These are phyloP conservation scores for Zygosaccharomyces sapae DNA, from an alignment of 1,139 yeast species.

Conservation along the genomic window DNA sequence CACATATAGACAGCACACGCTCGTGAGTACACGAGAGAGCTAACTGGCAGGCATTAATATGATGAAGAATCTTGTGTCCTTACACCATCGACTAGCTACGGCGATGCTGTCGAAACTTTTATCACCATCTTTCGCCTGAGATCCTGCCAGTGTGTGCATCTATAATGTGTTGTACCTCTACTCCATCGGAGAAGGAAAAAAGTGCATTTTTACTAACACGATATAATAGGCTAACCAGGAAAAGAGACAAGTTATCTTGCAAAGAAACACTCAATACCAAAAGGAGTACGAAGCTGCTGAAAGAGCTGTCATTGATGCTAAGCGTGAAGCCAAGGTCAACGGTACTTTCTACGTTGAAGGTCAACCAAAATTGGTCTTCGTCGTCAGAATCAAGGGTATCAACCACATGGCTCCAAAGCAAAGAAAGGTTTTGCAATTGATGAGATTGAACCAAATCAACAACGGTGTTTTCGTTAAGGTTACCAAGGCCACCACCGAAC, in stretches of 20 bases:
- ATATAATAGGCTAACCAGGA: slow-evolving; percentile 65
- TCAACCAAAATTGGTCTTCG: slow-evolving; percentile 93
- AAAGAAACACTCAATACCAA: slow-evolving; percentile 98
- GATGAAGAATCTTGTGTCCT: slow-evolving; percentile 50
- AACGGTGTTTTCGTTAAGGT: slow-evolving; percentile 97
- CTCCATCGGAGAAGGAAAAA: not conserved
- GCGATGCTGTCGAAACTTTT: slow-evolving; percentile 83
- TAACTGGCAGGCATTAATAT: slow-evolving; percentile 15
- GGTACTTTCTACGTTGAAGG: slow-evolving; percentile 98
- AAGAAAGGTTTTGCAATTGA: slow-evolving; percentile 97
- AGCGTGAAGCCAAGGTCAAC: slow-evolving; percentile 94
- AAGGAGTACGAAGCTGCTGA: slow-evolving; percentile 95
- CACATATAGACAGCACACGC: slow-evolving; percentile 1
- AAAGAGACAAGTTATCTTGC: slow-evolving; percentile 92
- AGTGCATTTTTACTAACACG: slow-evolving; percentile 20
- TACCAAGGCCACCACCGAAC: slow-evolving; percentile 97
- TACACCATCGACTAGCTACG: slow-evolving; percentile 68
- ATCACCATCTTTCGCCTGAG: slow-evolving; percentile 99
- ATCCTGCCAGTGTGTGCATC: slow-evolving; percentile 2
- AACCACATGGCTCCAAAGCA: slow-evolving; percentile 99
- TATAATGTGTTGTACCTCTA: not conserved
- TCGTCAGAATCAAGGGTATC: slow-evolving; percentile 99
- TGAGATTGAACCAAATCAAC: slow-evolving; percentile 97
- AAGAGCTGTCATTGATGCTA: slow-evolving; percentile 86
- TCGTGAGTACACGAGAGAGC: slow-evolving; percentile 12